Base-by-base conservation (phyloP, 495 filamentous ascomycete species). In the Penicillium paxilli region DNA sequence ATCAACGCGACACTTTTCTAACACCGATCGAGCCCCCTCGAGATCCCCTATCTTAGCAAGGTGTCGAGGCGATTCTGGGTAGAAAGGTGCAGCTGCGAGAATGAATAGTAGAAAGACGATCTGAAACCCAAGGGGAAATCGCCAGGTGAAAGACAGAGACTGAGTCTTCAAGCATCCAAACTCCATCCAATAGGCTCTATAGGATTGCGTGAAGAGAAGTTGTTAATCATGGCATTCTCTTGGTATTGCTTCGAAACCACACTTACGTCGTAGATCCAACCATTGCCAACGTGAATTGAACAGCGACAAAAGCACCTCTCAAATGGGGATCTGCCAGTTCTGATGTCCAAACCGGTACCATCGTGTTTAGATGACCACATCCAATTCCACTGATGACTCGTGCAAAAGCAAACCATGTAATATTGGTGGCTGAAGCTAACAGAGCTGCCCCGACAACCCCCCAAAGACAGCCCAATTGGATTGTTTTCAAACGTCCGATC, bases 1-100 rank as follows among this genome's bases (percentile, higher is more conserved):
- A 4, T 51, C 55, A 11, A 62, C 48, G 7, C 68, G 59, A 35
- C 63, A 66, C 52, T 60, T 62, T 33, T 61, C 40, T 28, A 63
- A 16, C 4, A 63, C 45, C 5, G 41, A 26, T n/a, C 59, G 22
- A 33, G 79, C 78, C 44, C 80, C 78, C 9, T 79, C 70, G 22
- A 72, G 66, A 6, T 74, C 69, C 0, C 78, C 79, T 5, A 65
- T 75, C 54, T 80, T 79, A 52, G 71, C 72, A 14, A 82, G 70
- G 67, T 79, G 82, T 19, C 79, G 72, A 12, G 80, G 79, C 5
- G 78, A 80, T 51, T 83, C 80, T 1, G 80, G 80, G 61, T 82
- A 80, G 51, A 76, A 80, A 0, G 55, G 59, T 2, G 59, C 52
- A 7, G 50, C 59, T 5, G 40, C 30, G 4, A 63, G 23, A n/a